Conservation (phyloP, 768 basidiomycete species). For the Boletus vermiculosoides region DNA sequence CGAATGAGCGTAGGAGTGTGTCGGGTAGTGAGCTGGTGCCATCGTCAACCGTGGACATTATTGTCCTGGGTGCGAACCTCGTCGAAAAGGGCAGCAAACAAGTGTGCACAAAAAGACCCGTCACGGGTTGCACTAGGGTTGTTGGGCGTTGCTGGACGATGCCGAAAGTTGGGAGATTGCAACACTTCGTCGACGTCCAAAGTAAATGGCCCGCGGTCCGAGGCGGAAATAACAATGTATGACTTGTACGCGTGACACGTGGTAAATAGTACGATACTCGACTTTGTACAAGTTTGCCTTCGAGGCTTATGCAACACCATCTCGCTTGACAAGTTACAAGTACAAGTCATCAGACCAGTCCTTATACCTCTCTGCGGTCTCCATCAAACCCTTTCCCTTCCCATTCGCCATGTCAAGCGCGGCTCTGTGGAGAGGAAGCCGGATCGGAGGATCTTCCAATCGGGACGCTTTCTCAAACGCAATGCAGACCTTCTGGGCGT, state of each 20-base stretch:
- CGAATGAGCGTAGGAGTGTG: constrained; percentile 74
- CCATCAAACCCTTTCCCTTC: too few species aligned
- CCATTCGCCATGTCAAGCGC: too few species aligned
- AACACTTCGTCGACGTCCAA: neutral
- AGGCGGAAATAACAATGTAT: too few species aligned
- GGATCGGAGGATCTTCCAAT: too few species aligned
- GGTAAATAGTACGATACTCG: neutral
- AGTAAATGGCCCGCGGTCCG: neutral
- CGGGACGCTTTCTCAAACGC: too few species aligned
- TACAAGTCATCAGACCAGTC: constrained; percentile 9
- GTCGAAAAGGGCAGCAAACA: neutral
- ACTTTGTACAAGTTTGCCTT: too few species aligned
- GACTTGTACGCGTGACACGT: neutral
- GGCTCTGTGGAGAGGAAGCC: too few species aligned
- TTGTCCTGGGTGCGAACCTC: constrained; percentile 1
- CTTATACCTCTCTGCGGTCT: too few species aligned
- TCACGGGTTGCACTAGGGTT: neutral
- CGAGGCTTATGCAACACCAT: too few species aligned
- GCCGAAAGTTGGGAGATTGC: neutral
- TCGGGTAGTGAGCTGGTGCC: constrained; percentile 23
- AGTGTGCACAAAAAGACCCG: constrained; percentile 1
- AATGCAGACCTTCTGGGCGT: too few species aligned
- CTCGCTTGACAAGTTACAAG: neutral
- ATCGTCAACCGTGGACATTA: constrained; percentile 20
- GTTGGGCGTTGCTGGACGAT: neutral